Percentiles rank a stretch among this genome's conserved stretches.
These are phyloP conservation scores for Penicillium concentricum DNA, from an alignment of 2,329 filamentous ascomycete species.

Conservation along the genomic window DNA sequence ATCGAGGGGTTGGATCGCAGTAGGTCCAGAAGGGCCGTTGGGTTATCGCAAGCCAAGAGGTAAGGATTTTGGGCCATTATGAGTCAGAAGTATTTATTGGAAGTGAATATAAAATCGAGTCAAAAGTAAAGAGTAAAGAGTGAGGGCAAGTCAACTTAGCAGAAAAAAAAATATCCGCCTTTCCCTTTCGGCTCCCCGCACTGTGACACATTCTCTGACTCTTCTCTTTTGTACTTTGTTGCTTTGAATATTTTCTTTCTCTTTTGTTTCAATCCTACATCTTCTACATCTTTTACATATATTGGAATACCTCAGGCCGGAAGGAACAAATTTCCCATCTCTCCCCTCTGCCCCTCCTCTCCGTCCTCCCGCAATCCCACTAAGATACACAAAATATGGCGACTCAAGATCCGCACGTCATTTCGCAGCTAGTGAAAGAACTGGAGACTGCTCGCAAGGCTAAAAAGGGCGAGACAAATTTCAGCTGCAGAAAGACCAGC, in stretches of 20 bases:
- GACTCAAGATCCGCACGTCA: constrained; percentile 65
- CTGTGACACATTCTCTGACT: constrained; percentile 13
- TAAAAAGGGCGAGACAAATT: constrained; percentile 54
- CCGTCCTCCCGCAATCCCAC: constrained; percentile 1
- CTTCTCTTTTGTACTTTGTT: neutral
- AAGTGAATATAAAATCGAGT: neutral
- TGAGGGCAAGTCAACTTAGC: neutral
- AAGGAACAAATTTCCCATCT: neutral
- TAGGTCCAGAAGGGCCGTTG: constrained; percentile 68
- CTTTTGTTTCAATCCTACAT: neutral
- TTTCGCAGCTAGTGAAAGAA: constrained; percentile 63
- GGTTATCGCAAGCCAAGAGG: constrained; percentile 79
- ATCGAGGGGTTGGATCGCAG: constrained; percentile 73
- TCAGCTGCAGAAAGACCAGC: constrained; percentile 76
- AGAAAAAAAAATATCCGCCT: constrained; percentile 8
- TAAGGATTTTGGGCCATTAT: constrained; percentile 59
- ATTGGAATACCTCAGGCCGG: neutral
- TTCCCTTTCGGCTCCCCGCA: constrained; percentile 26
- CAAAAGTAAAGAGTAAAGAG: neutral
- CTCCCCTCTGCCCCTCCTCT: constrained; percentile 2
- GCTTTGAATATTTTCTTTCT: neutral
- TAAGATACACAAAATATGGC: constrained; percentile 13
- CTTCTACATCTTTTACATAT: neutral
- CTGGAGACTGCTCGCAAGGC: constrained; percentile 56
- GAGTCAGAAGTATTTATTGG: neutral